phyloP scores from a whole-genome alignment of 768 basidiomycete species.

The Chalciporus chontae region DNA sequence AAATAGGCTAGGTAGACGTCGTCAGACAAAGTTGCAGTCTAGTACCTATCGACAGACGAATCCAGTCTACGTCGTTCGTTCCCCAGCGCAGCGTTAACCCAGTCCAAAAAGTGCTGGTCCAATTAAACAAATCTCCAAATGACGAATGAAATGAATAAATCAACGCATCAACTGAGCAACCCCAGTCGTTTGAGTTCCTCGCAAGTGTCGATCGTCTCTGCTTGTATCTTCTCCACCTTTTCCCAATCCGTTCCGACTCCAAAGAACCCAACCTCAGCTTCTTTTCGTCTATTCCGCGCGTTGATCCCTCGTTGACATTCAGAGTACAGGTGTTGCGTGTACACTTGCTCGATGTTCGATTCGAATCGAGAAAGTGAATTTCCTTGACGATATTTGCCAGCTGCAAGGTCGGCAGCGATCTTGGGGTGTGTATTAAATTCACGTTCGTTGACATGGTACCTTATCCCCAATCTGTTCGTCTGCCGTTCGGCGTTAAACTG shows the following conservation, averaged over 20 bases:
- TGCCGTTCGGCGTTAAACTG: slow-evolving; percentile 67
- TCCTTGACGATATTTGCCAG: slow-evolving; percentile 32
- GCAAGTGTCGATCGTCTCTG: slow-evolving; percentile 70
- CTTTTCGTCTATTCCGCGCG: slow-evolving; percentile 63
- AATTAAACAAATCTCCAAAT: slow-evolving; percentile 3
- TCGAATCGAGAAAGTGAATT: slow-evolving; percentile 61
- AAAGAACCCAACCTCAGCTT: slow-evolving; percentile 81
- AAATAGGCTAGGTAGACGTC: slow-evolving; percentile 23
- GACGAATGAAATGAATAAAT: slow-evolving; percentile 2
- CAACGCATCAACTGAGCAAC: slow-evolving; percentile 38
- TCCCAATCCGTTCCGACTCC: slow-evolving; percentile 93
- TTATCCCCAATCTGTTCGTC: slow-evolving; percentile 66
- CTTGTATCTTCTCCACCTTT: slow-evolving; percentile 71
- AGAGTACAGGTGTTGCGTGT: slow-evolving; percentile 64
- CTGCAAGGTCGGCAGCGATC: slow-evolving; percentile 68
- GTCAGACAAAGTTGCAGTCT: neutral
- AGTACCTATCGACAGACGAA: neutral
- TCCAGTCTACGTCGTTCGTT: slow-evolving; percentile 6
- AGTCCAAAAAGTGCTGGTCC: slow-evolving; percentile 1
- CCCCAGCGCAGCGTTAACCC: slow-evolving; percentile 1
- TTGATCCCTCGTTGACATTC: slow-evolving; percentile 72
- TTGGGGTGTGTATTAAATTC: slow-evolving; percentile 76
- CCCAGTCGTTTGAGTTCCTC: slow-evolving; percentile 70
- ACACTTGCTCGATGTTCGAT: slow-evolving; percentile 67
- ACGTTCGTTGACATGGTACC: slow-evolving; percentile 78